Evolutionary conservation across 2,329 filamentous ascomycete genomes (phyloP), one percentile per base, ranked within the genome.

Genomic region (Apiospora hydei): DNA sequence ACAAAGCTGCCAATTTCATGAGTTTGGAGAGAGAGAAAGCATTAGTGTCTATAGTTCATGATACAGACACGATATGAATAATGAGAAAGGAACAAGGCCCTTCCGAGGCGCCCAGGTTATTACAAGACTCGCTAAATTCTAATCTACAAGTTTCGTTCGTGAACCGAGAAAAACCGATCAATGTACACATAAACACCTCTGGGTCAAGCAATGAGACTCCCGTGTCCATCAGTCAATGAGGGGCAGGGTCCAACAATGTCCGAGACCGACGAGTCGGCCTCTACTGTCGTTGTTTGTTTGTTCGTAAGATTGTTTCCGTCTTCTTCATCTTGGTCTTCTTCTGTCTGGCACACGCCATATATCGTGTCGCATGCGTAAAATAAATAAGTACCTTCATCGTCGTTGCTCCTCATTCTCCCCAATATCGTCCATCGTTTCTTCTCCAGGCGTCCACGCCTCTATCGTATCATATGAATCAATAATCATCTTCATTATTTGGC

Each of bases 401-500:
- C 57, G 30, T 64, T n/a, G 18, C 18, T 34, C 26, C 53, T 61
- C 53, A 38, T 61, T 38, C 53, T 34, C 18, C 34, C 30, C 7
- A n/a, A 49, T n/a, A 21, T 61, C 53, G 26, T 53, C 18, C 21
- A 18, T 49, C 46, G 46, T 47, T 51, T n/a, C 21, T 51, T 24
- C n/a, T 51, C 49, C 47, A 49, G 10, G 13, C 24, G 13, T 38
- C 30, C 53, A 38, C 53, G 8, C 30, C 34, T 16, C 30, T 49
- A 53, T 61, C 53, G 16, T 61, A 61, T 64, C 34, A n/a, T 38
- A 38, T 64, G 16, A 41, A 41, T 68, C 67, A 68, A 68, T 46
- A 68, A 11, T 69, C n/a, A 38, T 41, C 1, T 64, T 64, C 34
- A 53, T 74, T 83, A 88, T 78, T 94, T 92, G 13, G 93, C 93